Base-by-base conservation (phyloP, 768 basidiomycete genomes). In the Boletus pseudopeckii region DNA sequence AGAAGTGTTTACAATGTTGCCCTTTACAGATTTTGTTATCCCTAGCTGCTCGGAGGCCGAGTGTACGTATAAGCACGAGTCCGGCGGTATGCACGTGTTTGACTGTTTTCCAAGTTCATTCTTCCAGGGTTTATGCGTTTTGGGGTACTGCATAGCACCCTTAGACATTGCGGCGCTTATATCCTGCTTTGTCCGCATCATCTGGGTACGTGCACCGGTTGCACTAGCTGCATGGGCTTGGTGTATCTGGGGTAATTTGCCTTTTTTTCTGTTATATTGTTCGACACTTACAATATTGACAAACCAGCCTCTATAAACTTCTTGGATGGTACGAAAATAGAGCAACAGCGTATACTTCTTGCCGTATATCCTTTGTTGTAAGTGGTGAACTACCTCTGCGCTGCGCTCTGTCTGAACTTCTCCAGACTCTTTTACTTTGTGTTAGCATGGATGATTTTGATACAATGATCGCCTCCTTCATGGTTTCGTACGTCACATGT, bases 301-400 rank as follows among this genome's bases (percentile, higher is more conserved):
- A 13, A 45, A 30, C 45, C 46, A 97, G 94, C 95, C 2, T 89
- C 93, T 18, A 87, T 96, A 45, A 96, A 96, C 71, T 97, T 97
- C 74, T 77, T 98, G 62, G 94, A 93, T 59, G 95, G 96, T 11
- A 96, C 94, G 0, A 90, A 90, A 74, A 90, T 98, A 58, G 92
- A 91, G 57, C 88, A 86, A 64, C 91, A 91, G 59, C 83, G 93
- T 28, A 90, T 93, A 53, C 70, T 97, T 48, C 83, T 98, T 33
- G 95, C 95, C 20, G 94, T 98, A 64, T 98, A 97, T 73, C 96
- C 96, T n/a, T 77, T 97, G 38, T 74, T 94, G 91, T 92, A 58
- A 74, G 90, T 77, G 22, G 40, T 33, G 37, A 41, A 26, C 9
- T 41, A 34, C 28, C 50, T 39, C 46, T 55, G 28, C 36, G 34